A percentile compares a stretch with the other conserved stretches of the same genome.
Conservation (phyloP, 2,329 filamentous ascomycete species). For the Xylaria hypoxylon region DNA sequence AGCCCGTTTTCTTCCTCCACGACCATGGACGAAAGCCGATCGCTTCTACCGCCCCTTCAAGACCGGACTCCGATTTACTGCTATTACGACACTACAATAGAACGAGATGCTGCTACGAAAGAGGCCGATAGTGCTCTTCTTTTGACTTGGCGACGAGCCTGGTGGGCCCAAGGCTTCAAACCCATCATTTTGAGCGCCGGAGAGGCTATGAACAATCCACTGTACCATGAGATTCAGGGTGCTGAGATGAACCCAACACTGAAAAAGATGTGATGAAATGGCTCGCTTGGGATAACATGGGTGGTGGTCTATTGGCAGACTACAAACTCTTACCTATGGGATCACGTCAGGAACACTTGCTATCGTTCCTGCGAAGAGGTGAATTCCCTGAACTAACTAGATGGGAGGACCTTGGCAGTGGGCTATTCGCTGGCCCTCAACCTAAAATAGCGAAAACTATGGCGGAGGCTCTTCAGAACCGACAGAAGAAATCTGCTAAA, state of each 20-base stretch:
- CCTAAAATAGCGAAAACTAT: slow-evolving; percentile 72
- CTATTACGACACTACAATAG: slow-evolving; percentile 80
- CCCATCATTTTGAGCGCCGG: slow-evolving; percentile 82
- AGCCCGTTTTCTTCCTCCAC: slow-evolving; percentile 88
- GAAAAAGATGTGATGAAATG: slow-evolving; percentile 82
- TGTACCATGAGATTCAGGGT: slow-evolving; percentile 77
- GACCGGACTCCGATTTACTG: slow-evolving; percentile 84
- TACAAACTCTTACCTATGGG: slow-evolving; percentile 89
- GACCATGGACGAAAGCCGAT: slow-evolving; percentile 82
- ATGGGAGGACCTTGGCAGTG: slow-evolving; percentile 77
- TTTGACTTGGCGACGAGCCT: slow-evolving; percentile 89
- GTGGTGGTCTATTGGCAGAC: slow-evolving; percentile 81
- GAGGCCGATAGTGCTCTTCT: slow-evolving; percentile 83
- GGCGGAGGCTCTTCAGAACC: slow-evolving; percentile 67
- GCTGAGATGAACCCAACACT: slow-evolving; percentile 70
- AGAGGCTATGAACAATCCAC: slow-evolving; percentile 85
- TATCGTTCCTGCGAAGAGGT: slow-evolving; percentile 79
- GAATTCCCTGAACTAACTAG: slow-evolving; percentile 79
- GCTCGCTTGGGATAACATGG: slow-evolving; percentile 94
- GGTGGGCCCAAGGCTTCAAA: slow-evolving; percentile 94
- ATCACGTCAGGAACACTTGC: slow-evolving; percentile 74
- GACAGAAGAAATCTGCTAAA: slow-evolving; percentile 67
- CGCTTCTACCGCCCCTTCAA: slow-evolving; percentile 81
- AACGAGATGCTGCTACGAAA: slow-evolving; percentile 71
- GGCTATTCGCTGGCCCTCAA: slow-evolving; percentile 78